A percentile compares a stretch with the other conserved stretches of the same genome.
phyloP scores from a whole-genome alignment of 345 rosid species.

The Dimocarpus longan region DNA sequence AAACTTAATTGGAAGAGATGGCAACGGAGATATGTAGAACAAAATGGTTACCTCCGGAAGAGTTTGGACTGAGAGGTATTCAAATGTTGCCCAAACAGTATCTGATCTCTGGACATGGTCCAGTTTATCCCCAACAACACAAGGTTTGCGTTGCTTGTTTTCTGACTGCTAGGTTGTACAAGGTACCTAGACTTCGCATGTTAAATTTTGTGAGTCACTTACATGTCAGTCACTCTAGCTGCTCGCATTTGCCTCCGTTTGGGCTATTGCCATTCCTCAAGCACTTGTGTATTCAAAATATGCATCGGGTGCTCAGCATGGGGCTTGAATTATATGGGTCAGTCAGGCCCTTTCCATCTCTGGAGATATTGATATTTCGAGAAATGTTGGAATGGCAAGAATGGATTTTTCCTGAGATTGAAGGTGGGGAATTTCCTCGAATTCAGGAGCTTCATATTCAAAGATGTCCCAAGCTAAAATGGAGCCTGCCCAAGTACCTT shows the following conservation, averaged over 20 bases:
- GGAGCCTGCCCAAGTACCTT: conserved; percentile 21
- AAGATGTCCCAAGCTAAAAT: conserved; percentile 19
- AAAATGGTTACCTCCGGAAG: no score
- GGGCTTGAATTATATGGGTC: conserved; percentile 32
- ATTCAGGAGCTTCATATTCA: no score
- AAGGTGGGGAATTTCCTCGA: no score
- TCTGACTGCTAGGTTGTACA: conserved; percentile 20
- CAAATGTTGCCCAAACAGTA: no score
- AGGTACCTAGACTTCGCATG: conserved; percentile 24
- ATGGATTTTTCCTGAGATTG: no score
- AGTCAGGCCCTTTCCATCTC: conserved; percentile 19
- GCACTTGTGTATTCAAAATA: conserved; percentile 17
- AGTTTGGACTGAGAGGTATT: no score
- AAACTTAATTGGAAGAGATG: no score
- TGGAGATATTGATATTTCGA: conserved; percentile 19
- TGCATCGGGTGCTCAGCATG: conserved; percentile 15
- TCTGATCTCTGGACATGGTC: no score
- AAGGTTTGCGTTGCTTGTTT: not conserved
- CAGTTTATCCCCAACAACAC: no score
- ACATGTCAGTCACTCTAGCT: conserved; percentile 2
- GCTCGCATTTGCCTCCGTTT: conserved; percentile 29
- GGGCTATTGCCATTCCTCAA: conserved; percentile 33
- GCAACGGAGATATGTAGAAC: no score
- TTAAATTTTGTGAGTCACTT: not conserved
- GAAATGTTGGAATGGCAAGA: not conserved